Base-by-base conservation (phyloP, 176 grass and related monocot species). In the Avena eriantha region DNA sequence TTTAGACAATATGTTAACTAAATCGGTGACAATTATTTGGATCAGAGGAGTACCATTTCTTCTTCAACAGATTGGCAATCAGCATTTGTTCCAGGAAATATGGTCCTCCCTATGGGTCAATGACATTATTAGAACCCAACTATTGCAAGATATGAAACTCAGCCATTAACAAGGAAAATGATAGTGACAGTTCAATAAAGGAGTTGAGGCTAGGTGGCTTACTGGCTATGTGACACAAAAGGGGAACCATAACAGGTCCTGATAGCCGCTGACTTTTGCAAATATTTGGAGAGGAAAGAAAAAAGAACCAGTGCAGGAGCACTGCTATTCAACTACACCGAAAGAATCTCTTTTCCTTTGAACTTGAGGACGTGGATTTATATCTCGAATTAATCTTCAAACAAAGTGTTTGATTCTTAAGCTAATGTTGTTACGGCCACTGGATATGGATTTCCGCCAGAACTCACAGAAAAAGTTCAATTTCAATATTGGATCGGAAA, bases 161-260 rank as follows among this genome's bases (percentile, higher is more conserved):
- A 16, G 12, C 29, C 45, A 22, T 4, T 35, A 68, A 22, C 61
- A 81, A 51, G 34, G 18, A 5, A 14, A 65, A n/a, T 68, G 61
- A 68, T 21, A 81, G 21, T 22, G 79, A 81, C 18, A 68, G 61
- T 35, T 81, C 61, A 34, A 22, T 53, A 35, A 35, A 68, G 45
- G 56, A 51, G 12, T 12, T 50, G 45, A 58, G 24, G 57, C 7
- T 43, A 36, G 7, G 23, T 47, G 54, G 14, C 13, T 53, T 16
- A 4, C 7, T 31, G 50, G 18, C 5, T 56, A 56, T 21, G 16
- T 34, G 72, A 16, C 7, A 79, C 12, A 78, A 79, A 23, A 36
- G 8, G 3, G 54, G 21, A 24, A 79, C 1, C 35, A 24, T 13
- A 33, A 10, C 21, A 17, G 12, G 3, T 60, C 55, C 16, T 65